Evolutionary conservation across 2,329 filamentous ascomycete genomes (phyloP), one percentile per base, ranked within the genome.

Genomic region (Colletotrichum godetiae): DNA sequence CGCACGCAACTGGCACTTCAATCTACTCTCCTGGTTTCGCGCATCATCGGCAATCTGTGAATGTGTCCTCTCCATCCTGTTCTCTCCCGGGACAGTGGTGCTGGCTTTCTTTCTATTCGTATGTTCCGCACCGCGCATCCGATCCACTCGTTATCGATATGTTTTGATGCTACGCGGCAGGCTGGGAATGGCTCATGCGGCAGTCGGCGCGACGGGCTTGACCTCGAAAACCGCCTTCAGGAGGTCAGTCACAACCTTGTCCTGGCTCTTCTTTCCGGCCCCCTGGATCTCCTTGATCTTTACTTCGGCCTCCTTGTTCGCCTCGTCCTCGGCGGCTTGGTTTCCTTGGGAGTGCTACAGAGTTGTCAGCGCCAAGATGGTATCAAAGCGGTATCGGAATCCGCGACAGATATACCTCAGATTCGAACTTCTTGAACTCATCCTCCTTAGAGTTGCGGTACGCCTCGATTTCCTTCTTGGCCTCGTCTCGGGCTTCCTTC

Each of bases 391-490:
- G n/a, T 27, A 7, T 55, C 42, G 42, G 19, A 8, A 19, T 19
- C 52, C 31, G 42, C n/a, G 49, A 35, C 8, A 29, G 15, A 33
- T 80, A 59, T 81, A 90, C 88, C 86, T 91, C 87, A 76, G 94
- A 89, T 88, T 98, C 95, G 80, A 97, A 98, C 82, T 93, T 93
- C 88, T 97, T 96, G 88, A 95, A 98, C 84, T 98, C 96, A 46
- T 94, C 90, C 81, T 99, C 97, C 88, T 98, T 99, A 79, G 92
- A 86, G 80, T 92, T 90, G 82, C 92, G 92, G 88, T 99, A 98
- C 69, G 95, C 93, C 77, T 98, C 94, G 80, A 99, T 98, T 84
- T 99, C 96, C 86, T 97, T 97, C 87, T 98, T 97, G 75, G 97
- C 97, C 85, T 99, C 97, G 81, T 94, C 92, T 81, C 96, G 94